Conservation (phyloP, 352 stramenopile genomes). For the Globisporangium sylvaticum region DNA sequence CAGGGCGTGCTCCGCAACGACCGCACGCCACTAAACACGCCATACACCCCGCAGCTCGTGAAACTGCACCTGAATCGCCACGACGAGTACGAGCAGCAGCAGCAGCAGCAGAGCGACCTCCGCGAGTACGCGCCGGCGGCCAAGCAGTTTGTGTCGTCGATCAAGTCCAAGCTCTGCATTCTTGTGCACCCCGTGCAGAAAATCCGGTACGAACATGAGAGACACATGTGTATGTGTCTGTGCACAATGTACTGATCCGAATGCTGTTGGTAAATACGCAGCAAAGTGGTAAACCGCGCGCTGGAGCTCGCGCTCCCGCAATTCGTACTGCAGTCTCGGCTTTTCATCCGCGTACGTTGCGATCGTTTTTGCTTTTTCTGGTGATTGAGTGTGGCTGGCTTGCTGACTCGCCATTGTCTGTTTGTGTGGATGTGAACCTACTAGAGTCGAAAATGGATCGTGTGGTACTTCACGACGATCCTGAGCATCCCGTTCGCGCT, state of each 20-base stretch:
- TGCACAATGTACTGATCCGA: background rate
- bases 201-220: constrained; percentile 31
- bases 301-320: constrained; percentile 36
- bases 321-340: constrained; percentile 28
- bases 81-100: constrained; percentile 45
- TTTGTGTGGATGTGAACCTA: background rate
- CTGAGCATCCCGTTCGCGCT: constrained; percentile 72
- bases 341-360: constrained; percentile 38
- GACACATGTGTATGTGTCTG: background rate
- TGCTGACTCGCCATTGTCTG: background rate
- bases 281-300: constrained; percentile 28
- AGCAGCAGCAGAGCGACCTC: constrained; percentile 22
- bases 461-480: constrained; percentile 64
- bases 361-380: background rate
- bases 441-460: constrained; percentile 51
- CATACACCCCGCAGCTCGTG: constrained; percentile 82
- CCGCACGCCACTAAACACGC: constrained; percentile 76
- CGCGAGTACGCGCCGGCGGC: constrained; percentile 23
- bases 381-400: background rate
- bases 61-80: constrained; percentile 71
- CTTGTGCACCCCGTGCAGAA: constrained; percentile 39
- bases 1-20: constrained; percentile 67
- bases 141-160: constrained; percentile 24
- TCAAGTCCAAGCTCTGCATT: constrained; percentile 41
- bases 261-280: background rate